phyloP scores from a whole-genome alignment of 441 rosid genomes.

The Gossypium schwendimanii region DNA sequence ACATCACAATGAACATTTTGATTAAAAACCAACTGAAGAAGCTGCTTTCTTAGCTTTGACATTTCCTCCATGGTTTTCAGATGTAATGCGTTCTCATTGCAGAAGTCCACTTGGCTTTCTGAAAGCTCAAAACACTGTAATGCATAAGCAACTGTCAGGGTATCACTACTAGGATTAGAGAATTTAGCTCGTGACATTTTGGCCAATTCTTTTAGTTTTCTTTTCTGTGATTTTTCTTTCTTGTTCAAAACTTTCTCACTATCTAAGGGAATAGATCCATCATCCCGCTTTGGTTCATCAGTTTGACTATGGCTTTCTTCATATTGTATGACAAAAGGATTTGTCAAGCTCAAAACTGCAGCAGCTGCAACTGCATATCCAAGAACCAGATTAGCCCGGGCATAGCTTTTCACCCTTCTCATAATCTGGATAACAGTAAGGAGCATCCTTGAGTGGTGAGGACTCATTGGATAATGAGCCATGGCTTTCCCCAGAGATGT shows the following conservation, averaged over 20 bases:
- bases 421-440: slow-evolving; percentile 63
- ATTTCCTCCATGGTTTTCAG: slow-evolving; percentile 85
- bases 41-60: slow-evolving; percentile 79
- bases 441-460: slow-evolving; percentile 88
- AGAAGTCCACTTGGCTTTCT: slow-evolving; percentile 35
- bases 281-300: slow-evolving; percentile 24
- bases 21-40: slow-evolving; percentile 61
- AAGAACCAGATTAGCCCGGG: slow-evolving; percentile 56
- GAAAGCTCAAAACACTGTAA: slow-evolving; percentile 71
- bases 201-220: slow-evolving; percentile 44
- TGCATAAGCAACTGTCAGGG: slow-evolving; percentile 60
- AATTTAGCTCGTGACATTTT: slow-evolving; percentile 51
- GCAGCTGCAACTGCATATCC: slow-evolving; percentile 51
- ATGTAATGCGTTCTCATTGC: slow-evolving; percentile 51
- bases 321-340: slow-evolving; percentile 51
- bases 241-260: slow-evolving; percentile 24
- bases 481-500: slow-evolving; percentile 77
- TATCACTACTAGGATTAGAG: slow-evolving; percentile 73
- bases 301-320: slow-evolving; percentile 32
- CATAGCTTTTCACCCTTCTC: slow-evolving; percentile 32
- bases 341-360: slow-evolving; percentile 58
- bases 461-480: slow-evolving; percentile 83
- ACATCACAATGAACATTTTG: slow-evolving; percentile 28
- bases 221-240: slow-evolving; percentile 48
- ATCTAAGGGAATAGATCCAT: slow-evolving; percentile 13